phyloP scores from a whole-genome alignment of 257 asterid species.

The Leptodermis oblonga region DNA sequence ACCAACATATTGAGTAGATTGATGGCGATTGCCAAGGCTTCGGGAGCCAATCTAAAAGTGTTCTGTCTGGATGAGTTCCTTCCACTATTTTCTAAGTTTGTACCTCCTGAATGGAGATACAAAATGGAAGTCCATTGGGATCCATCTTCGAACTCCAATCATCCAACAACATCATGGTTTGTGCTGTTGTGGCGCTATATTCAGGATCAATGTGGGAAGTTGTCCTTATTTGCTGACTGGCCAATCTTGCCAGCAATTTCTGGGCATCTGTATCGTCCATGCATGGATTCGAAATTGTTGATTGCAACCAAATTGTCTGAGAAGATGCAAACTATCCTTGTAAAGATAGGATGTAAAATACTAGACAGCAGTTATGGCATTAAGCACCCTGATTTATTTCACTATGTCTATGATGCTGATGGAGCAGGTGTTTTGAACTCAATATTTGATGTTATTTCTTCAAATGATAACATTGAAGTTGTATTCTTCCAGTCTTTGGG shows the following conservation, averaged over 20 bases:
- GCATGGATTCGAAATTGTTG: conserved; percentile 56
- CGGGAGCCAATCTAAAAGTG: conserved; percentile 68
- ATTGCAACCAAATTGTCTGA: conserved; percentile 53
- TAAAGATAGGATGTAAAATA: conserved; percentile 79
- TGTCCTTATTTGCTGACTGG: conserved; percentile 82
- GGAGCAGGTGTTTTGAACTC: conserved; percentile 72
- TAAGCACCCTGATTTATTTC: conserved; percentile 66
- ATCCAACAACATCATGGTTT: conserved; percentile 75
- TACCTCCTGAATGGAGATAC: conserved; percentile 81
- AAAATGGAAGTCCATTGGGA: conserved; percentile 63
- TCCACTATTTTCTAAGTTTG: conserved; percentile 51
- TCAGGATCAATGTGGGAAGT: conserved; percentile 48
- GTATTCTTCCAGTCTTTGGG: conserved; percentile 59
- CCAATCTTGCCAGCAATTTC: conserved; percentile 79
- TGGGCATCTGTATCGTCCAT: conserved; percentile 72
- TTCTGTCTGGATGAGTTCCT: conserved; percentile 53
- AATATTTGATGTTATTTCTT: conserved; percentile 58
- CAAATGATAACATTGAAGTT: conserved; percentile 47
- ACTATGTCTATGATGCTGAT: conserved; percentile 65
- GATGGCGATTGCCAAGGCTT: conserved; percentile 63
- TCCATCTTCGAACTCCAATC: conserved; percentile 50
- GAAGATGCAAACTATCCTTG: conserved; percentile 58
- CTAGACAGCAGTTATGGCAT: conserved; percentile 47
- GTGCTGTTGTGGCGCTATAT: conserved; percentile 82
- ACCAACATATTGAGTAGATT: conserved; percentile 48